A percentile compares a stretch with the other conserved stretches of the same genome.
These are phyloP conservation scores for Fusarium solani-melongenae DNA, from an alignment of 2,329 filamentous ascomycete genomes.

Conservation along the genomic window DNA sequence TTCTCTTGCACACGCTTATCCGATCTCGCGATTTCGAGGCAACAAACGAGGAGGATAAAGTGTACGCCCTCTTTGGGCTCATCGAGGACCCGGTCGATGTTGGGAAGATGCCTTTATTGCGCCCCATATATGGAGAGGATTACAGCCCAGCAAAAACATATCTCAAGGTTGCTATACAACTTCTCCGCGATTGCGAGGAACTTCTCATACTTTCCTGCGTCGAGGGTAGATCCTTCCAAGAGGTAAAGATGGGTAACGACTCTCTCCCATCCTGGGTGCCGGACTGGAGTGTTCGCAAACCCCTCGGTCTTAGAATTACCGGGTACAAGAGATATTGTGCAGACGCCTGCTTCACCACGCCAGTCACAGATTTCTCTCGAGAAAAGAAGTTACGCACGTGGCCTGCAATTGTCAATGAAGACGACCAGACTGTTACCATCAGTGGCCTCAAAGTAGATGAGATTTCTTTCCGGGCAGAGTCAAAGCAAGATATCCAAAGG, in stretches of 20 bases:
- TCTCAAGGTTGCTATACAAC: neutral
- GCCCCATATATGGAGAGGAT: neutral
- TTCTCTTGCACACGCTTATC: neutral
- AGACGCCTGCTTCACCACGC: neutral
- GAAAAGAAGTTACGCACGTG: neutral
- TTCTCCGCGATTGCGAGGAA: neutral
- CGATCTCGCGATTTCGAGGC: neutral
- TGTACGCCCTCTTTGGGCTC: neutral
- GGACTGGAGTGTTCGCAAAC: neutral
- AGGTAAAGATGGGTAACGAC: neutral
- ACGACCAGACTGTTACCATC: neutral
- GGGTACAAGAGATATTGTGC: neutral
- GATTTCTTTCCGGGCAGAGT: neutral
- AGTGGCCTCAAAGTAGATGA: neutral
- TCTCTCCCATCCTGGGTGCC: neutral
- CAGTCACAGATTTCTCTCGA: neutral
- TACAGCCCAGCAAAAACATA: neutral
- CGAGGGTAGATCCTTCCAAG: neutral
- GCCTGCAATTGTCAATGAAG: neutral
- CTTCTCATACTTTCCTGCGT: neutral
- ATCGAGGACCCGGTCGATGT: neutral
- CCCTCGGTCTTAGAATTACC: neutral
- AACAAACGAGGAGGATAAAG: neutral
- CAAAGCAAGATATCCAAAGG: neutral
- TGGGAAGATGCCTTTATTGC: neutral